A percentile compares a stretch with the other conserved stretches of the same genome.
Evolutionary conservation across 352 stramenopile genomes (phyloP).

Genomic region (Phytophthora ohioensis): DNA sequence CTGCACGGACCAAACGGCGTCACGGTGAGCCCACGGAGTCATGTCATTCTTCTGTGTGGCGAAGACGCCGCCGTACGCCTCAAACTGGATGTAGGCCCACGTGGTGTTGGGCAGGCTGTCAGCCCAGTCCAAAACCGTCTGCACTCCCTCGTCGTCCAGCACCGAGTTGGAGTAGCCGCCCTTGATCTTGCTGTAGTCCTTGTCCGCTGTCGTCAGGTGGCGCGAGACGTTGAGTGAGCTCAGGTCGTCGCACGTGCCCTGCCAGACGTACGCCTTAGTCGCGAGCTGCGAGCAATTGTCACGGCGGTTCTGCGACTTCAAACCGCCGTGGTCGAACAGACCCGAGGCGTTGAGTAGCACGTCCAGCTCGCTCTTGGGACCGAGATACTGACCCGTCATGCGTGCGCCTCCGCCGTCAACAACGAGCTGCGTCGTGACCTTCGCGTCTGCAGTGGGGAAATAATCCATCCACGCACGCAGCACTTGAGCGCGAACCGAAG

Average conservation of each 20-base stretch:
- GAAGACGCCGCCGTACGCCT: conserved; percentile 61
- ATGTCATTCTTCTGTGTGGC: conserved; percentile 50
- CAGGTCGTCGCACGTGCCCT: conserved; percentile 49
- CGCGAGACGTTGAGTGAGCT: conserved; percentile 46
- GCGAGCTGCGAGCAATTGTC: conserved; percentile 57
- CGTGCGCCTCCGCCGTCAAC: conserved; percentile 41
- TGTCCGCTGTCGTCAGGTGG: conserved; percentile 45
- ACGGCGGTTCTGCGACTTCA: conserved; percentile 47
- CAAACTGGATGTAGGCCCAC: conserved; percentile 62
- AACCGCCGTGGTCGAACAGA: conserved; percentile 39
- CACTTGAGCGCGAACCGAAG: conserved; percentile 40
- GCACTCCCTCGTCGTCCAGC: conserved; percentile 48
- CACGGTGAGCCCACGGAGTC: conserved; percentile 54
- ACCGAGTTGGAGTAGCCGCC: conserved; percentile 56
- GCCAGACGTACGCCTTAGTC: conserved; percentile 62
- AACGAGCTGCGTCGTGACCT: conserved; percentile 65
- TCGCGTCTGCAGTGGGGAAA: conserved; percentile 52
- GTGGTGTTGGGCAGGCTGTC: conserved; percentile 49
- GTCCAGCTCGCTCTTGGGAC: conserved; percentile 43
- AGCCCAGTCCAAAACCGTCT: conserved; percentile 46
- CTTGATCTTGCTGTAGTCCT: conserved; percentile 62
- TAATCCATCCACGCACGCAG: conserved; percentile 63
- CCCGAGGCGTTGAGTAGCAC: conserved; percentile 47
- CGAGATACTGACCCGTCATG: conserved; percentile 57
- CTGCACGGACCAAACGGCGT: conserved; percentile 62